Percentiles rank a stretch among this genome's conserved stretches.
Evolutionary conservation across 1,284 basidiomycete species (phyloP).

Genomic region (Pholiota adiposa): DNA sequence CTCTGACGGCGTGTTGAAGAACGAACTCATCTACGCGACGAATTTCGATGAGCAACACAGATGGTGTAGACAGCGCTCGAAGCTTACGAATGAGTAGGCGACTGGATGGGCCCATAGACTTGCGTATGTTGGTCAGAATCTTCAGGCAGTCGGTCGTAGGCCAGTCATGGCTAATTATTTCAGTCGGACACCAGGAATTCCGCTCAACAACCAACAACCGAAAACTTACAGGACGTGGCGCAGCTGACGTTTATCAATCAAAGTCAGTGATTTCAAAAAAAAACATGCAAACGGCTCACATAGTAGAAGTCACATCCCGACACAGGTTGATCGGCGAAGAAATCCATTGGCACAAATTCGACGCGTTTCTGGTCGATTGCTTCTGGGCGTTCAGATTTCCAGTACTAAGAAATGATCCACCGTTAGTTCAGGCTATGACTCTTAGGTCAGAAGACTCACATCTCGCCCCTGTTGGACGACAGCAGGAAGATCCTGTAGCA

Average conservation of each 20-base stretch:
- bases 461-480: conserved; percentile 38
- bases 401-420: conserved; percentile 23
- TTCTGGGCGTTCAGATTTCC: conserved; percentile 35
- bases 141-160: conserved; percentile 27
- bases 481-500: conserved; percentile 49
- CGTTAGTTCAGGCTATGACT: background rate
- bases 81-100: conserved; percentile 32
- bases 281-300: background rate
- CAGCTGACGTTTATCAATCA: too few species aligned
- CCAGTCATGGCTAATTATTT: conserved; percentile 30
- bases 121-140: conserved; percentile 28
- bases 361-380: conserved; percentile 37
- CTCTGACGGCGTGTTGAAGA: conserved; percentile 13
- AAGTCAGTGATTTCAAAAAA: too few species aligned
- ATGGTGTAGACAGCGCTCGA: background rate
- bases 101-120: conserved; percentile 29
- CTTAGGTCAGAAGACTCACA: background rate
- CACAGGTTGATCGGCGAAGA: background rate
- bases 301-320: conserved; percentile 3
- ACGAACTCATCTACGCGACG: conserved; percentile 13
- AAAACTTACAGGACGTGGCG: conserved; percentile 5
- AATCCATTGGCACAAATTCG: conserved; percentile 15
- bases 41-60: too few species aligned
- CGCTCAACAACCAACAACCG: background rate
- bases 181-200: background rate